Conservation (phyloP, 163 green algal species). For the Scenedesmus sp. region DNA sequence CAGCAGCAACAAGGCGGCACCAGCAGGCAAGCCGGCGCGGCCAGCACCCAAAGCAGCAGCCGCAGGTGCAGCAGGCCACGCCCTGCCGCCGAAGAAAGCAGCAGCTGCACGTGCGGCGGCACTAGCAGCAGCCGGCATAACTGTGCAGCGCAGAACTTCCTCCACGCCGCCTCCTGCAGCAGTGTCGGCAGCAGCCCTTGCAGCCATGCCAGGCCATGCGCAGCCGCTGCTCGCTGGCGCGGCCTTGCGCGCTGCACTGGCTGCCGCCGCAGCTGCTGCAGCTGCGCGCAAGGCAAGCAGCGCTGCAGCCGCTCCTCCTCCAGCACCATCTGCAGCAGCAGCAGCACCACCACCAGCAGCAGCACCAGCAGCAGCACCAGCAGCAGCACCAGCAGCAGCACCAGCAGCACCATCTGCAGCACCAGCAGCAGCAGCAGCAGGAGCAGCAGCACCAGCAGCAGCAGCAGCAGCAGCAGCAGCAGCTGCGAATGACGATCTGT, state of each 20-base stretch:
- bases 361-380: background rate
- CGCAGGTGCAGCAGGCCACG: background rate
- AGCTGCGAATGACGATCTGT: background rate
- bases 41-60: background rate
- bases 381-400: background rate
- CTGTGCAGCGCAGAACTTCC: background rate
- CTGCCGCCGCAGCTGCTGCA: background rate
- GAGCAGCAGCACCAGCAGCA: no score
- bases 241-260: background rate
- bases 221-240: background rate
- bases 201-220: background rate
- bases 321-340: background rate
- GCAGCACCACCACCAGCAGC: background rate
- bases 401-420: background rate
- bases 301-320: background rate
- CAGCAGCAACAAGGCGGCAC: conserved; percentile 44
- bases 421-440: background rate
- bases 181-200: background rate
- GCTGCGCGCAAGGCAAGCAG: background rate
- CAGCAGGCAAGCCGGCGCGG: conserved; percentile 18
- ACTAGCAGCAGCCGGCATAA: conserved; percentile 32
- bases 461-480: background rate
- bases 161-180: background rate
- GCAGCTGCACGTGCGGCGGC: conserved; percentile 26
- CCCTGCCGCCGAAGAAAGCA: conserved; percentile 10